Evolutionary conservation across 2,329 filamentous ascomycete species (phyloP), one percentile per base, ranked within the genome.

Genomic region (Beauveria sp.): DNA sequence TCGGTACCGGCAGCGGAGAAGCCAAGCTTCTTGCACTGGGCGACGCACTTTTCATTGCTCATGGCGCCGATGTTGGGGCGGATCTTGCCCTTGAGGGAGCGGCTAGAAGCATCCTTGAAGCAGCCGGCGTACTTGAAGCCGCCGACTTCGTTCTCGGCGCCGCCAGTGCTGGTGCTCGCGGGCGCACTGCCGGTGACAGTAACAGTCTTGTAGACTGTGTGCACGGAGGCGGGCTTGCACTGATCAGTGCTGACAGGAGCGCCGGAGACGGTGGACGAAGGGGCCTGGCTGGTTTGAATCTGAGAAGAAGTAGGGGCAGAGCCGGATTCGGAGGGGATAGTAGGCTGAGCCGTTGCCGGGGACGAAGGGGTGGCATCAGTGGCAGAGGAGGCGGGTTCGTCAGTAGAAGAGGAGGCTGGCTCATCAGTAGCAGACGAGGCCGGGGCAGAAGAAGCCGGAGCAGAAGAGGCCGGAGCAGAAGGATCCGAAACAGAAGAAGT

Each of bases 1-100:
- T 84, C 80, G 1, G 81, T 72, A 7, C 80, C 82, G 7, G 81
- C 80, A 48, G 80, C 73, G 7, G 65, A 66, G 67, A 73, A 79
- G 18, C 75, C 75, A 14, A 71, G 69, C 7, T 61, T 64, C 8
- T 76, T 70, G 69, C 83, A 85, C 68, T 79, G 77, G 5, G 71
- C 68, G 54, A 81, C 73, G 66, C 82, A 84, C 24, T 75, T 76
- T 54, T 73, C 75, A 68, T 73, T 76, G 64, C 71, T 76, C 67
- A 79, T 73, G 53, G 66, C 56, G n/a, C 76, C 76, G 40, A 80
- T 66, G 59, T 77, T 70, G 26, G 76, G 73, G 51, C 75, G 75
- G 34, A 72, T 63, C 58, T 75, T 70, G 62, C 73, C 73, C 20
- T 67, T 68, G n/a, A 81, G 71, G 9, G 72, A 72, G 44, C 78